Percentiles rank a stretch among this genome's conserved stretches.
phyloP scores from a whole-genome alignment of 148 eudicot species.

The Nepenthes gracilis region DNA sequence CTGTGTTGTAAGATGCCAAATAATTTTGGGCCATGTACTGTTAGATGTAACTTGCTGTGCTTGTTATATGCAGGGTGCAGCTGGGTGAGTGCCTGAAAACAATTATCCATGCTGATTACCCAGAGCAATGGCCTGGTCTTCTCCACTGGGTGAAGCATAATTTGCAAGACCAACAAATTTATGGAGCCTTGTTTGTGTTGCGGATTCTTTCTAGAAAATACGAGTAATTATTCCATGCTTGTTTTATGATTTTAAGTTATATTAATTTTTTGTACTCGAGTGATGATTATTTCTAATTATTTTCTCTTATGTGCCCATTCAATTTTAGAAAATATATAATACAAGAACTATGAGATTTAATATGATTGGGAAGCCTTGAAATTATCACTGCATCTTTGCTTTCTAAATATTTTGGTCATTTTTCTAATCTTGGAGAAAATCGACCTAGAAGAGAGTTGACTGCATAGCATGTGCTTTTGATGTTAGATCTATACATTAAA shows the following conservation, averaged over 20 bases:
- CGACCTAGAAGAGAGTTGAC: not conserved
- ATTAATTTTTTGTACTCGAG: too few relatives aligned
- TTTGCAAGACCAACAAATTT: conserved; percentile 88
- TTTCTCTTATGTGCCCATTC: too few relatives aligned
- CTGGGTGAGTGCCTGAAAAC: conserved; percentile 97
- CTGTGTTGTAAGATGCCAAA: not conserved
- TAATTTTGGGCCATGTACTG: too few relatives aligned
- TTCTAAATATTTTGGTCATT: too few relatives aligned
- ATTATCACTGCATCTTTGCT: too few relatives aligned
- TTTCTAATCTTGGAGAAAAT: too few relatives aligned
- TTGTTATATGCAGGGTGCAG: conserved; percentile 49
- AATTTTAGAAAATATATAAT: too few relatives aligned
- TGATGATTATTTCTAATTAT: too few relatives aligned
- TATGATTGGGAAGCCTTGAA: too few relatives aligned
- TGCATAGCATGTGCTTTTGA: too few relatives aligned
- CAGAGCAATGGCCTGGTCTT: conserved; percentile 97
- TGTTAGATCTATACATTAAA: too few relatives aligned
- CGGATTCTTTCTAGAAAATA: conserved; percentile 95
- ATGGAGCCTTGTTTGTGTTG: conserved; percentile 89
- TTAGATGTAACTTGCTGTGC: not conserved
- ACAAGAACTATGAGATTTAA: too few relatives aligned
- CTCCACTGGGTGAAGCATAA: conserved; percentile 93
- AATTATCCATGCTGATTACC: conserved; percentile 84
- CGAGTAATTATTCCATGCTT: conserved; percentile 38
- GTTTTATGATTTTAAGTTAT: not conserved